These are phyloP conservation scores for Fusarium sp. DNA, from an alignment of 2,329 filamentous ascomycete genomes.

Conservation along the genomic window DNA sequence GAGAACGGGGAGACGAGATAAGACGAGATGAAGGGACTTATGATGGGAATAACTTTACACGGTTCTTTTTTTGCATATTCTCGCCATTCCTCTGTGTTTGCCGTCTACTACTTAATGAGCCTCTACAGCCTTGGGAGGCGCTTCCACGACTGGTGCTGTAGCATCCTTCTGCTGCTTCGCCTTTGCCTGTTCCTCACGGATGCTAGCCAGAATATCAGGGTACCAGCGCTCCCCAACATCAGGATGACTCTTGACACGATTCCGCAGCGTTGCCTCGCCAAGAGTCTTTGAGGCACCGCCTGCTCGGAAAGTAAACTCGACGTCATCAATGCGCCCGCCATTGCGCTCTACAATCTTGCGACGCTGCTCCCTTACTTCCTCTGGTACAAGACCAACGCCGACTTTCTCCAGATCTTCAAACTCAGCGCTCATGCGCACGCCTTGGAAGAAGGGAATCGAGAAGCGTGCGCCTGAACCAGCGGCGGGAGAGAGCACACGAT, in stretches of 20 bases:
- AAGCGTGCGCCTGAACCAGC: slow-evolving; percentile 79
- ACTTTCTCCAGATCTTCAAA: slow-evolving; percentile 80
- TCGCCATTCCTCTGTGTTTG: slow-evolving; percentile 5
- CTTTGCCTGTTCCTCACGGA: slow-evolving; percentile 68
- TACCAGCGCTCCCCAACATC: slow-evolving; percentile 89
- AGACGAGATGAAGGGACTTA: slow-evolving; percentile 32
- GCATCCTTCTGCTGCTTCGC: slow-evolving; percentile 51
- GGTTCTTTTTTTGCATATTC: slow-evolving; percentile 34
- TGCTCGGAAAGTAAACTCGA: slow-evolving; percentile 86
- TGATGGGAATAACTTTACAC: slow-evolving; percentile 36
- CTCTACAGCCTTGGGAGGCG: slow-evolving; percentile 47
- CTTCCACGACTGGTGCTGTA: slow-evolving; percentile 34
- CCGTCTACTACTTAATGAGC: slow-evolving; percentile 45
- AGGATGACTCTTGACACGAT: slow-evolving; percentile 86
- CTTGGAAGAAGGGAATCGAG: slow-evolving; percentile 90
- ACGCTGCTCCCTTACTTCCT: slow-evolving; percentile 72
- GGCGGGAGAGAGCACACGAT: slow-evolving; percentile 81
- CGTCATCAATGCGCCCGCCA: slow-evolving; percentile 74
- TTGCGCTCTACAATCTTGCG: slow-evolving; percentile 68
- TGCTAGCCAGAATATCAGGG: slow-evolving; percentile 70
- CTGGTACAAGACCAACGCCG: slow-evolving; percentile 70
- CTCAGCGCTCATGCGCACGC: slow-evolving; percentile 80
- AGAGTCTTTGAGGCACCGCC: slow-evolving; percentile 75
- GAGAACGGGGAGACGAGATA: slow-evolving; percentile 13
- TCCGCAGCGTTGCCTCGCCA: slow-evolving; percentile 86